phyloP scores from a whole-genome alignment of 2,329 filamentous ascomycete species.

The Ceratocystis papillata region DNA sequence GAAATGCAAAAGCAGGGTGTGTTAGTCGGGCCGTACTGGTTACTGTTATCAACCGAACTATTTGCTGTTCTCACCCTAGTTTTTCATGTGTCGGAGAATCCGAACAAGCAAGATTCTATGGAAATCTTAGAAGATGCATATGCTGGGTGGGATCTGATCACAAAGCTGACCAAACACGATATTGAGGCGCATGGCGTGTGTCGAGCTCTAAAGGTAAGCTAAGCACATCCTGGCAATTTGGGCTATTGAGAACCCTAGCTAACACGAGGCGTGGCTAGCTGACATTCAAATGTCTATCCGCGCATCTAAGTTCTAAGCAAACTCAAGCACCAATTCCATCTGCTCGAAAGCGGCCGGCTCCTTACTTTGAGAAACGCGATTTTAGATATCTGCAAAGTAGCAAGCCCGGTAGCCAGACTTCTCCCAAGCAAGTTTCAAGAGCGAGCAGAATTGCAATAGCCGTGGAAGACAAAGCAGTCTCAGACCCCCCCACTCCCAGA shows the following conservation, averaged over 20 bases:
- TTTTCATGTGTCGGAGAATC: constrained; percentile 72
- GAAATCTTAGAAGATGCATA: constrained; percentile 78
- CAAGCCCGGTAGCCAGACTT: constrained; percentile 27
- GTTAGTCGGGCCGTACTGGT: constrained; percentile 77
- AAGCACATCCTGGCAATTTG: constrained; percentile 29
- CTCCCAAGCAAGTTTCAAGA: constrained; percentile 28
- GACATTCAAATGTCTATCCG: constrained; percentile 75
- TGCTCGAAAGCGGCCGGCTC: constrained; percentile 16
- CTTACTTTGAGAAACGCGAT: constrained; percentile 9
- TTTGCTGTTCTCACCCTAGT: constrained; percentile 69
- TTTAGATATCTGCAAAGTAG: constrained; percentile 15
- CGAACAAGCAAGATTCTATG: constrained; percentile 59
- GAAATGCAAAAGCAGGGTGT: constrained; percentile 66
- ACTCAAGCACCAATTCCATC: not conserved
- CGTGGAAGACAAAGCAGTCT: not conserved
- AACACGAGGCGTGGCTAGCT: constrained; percentile 38
- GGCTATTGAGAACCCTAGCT: not conserved
- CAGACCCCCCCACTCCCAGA: not conserved
- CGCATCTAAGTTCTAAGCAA: constrained; percentile 44
- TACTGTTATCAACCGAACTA: constrained; percentile 73
- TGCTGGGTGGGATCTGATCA: constrained; percentile 73
- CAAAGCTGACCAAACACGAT: constrained; percentile 68
- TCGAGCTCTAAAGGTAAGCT: constrained; percentile 56
- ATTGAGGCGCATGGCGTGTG: constrained; percentile 83
- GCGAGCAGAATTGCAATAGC: not conserved